Base-by-base conservation (phyloP, 169 alveolate species). In the Eimeria maxima region DNA sequence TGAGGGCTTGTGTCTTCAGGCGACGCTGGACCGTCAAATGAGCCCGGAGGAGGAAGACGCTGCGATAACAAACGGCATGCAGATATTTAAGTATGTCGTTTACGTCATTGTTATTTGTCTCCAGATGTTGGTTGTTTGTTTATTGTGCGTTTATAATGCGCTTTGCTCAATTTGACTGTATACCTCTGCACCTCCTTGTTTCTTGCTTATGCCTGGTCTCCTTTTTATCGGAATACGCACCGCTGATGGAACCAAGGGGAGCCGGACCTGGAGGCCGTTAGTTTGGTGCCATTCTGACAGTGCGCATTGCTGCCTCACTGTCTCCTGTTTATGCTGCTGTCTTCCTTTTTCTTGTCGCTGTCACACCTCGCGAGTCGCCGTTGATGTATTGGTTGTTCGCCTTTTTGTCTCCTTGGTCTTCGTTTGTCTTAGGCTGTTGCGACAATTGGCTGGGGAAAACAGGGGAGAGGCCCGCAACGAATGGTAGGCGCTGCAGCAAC, bases 31-130 rank as follows among this genome's bases (percentile, higher is more conserved):
- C 50, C 83, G 45, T 73, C 83, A 73, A 47, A 18, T 73, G 45
- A 73, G 50, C 83, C 83, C 83, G 6, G 83, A 73, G 20, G 83
- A 73, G 16, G 83, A 73, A 73, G 83, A 73, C 16, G 83, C 83
- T 7, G 83, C 83, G 24, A 4, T 27, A 27, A 27, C 83, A 4
- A 73, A 73, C 29, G 83, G 83, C 44, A 42, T 29, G 18, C 83
- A 73, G 45, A 27, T 73, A 20, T 73, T 73, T 38, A 73, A 73
- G 83, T 73, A 27, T 22, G 83, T 38, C 4, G 13, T 38, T 27
- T n/a, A 7, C 33, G 45, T 38, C 29, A 22, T 29, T 7, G 13
- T 73, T 13, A 73, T n/a, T 73, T 38, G 24, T 24, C 4, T 73
- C n/a, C n/a, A n/a, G n/a, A n/a, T 73, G 24, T 73, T 73, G 38